Evolutionary conservation across 2,329 filamentous ascomycete genomes (phyloP), one percentile per base, ranked within the genome.

Genomic region (Cladosporium sp.): DNA sequence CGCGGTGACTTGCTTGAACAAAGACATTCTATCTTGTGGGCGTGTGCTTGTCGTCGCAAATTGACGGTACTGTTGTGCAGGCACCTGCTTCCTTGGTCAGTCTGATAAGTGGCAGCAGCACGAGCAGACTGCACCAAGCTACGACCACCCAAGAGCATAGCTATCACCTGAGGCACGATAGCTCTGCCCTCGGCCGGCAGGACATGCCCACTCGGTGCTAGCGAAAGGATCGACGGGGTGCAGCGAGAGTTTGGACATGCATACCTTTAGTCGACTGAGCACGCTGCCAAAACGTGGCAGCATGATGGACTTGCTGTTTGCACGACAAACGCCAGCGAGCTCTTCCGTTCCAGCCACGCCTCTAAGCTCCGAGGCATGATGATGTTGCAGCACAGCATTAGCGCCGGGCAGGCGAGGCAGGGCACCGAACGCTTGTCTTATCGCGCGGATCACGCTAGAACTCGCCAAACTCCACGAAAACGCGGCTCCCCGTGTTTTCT

Each of bases 1-100:
- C 50, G 89, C 88, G 8, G 81, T 88, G 58, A 93, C 80, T 66
- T 90, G 80, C 54, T 85, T 74, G 52, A 72, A 71, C 24, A 82
- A 74, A 58, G 78, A 77, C 75, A 78, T 78, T n/a, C 44, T 10
- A 35, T 22, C 13, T 3, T 45, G 42, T 45, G 42, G 22, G 1
- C 24, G 24, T 17, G 22, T 45, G 42, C 22, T 17, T 45, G 42
- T 9, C 17, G 22, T 45, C 24, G 42, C 5, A 15, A 45, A 45
- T 3, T 28, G 42, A 3, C 42, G 42, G 13, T 25, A 28, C 8
- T 45, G 5, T n/a, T 19, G 42, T 45, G 25, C 6, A 45, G 42
- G 42, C 42, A 45, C n/a, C 42, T 45, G 42, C 15, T 45, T 8
- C 13, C 42, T 15, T 25, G 24, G 25, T 45, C 24, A 45, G 42